Evolutionary conservation across 208 protist genomes (phyloP).

Genomic region (Naegleria fowleri): DNA sequence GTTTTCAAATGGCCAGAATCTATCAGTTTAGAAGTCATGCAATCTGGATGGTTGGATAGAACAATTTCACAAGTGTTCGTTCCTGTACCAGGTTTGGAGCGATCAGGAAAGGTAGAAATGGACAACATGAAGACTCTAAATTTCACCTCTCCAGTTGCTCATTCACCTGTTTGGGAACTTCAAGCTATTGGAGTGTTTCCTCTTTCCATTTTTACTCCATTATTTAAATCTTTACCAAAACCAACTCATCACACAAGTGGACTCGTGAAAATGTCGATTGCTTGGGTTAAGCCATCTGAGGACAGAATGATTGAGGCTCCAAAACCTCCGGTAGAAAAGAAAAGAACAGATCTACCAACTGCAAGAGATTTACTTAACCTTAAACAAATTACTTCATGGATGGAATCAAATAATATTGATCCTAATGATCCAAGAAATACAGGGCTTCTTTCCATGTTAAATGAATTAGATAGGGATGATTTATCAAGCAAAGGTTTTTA

Average conservation of each 20-base stretch:
- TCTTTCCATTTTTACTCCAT: not conserved
- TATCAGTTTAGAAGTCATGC: not conserved
- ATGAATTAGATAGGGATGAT: not conserved
- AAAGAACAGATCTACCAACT: not conserved
- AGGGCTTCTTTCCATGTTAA: not conserved
- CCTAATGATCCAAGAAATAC: slow-evolving; percentile 22
- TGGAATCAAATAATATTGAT: not conserved
- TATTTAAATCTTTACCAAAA: not conserved
- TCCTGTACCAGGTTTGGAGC: not conserved
- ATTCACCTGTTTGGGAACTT: not conserved
- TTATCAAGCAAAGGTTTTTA: not conserved
- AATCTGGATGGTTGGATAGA: not conserved
- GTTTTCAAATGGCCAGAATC: slow-evolving; percentile 21
- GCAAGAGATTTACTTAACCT: not conserved
- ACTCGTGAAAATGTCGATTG: not conserved
- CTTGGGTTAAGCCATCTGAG: not conserved
- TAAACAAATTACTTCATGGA: not conserved
- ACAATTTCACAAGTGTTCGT: not conserved
- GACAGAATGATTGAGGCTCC: not conserved
- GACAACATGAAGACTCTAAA: not conserved
- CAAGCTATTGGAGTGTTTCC: not conserved
- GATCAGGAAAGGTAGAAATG: no score
- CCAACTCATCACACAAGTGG: not conserved
- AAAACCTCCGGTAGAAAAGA: not conserved
- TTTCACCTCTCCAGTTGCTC: not conserved